phyloP scores from a whole-genome alignment of 805 yeast species.

The Candida parachauliodes region DNA sequence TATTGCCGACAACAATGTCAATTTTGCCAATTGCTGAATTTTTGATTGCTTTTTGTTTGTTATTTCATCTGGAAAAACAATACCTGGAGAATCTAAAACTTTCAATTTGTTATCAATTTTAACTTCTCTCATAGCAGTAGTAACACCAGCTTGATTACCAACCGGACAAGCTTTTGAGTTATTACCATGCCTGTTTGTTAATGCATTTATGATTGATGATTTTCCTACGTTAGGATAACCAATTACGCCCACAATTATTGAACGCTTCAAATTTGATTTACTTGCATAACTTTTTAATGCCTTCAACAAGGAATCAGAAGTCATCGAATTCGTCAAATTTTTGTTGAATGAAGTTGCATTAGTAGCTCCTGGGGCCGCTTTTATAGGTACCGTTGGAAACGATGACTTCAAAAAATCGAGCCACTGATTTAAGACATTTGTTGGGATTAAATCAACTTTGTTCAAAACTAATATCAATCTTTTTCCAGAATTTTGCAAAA shows the following conservation, averaged over 20 bases:
- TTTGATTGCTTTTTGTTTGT: constrained; percentile 43
- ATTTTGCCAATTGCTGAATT: constrained; percentile 77
- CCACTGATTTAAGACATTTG: constrained; percentile 81
- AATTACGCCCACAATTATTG: constrained; percentile 89
- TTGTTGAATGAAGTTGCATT: constrained; percentile 68
- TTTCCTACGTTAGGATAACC: constrained; percentile 98
- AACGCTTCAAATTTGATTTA: constrained; percentile 80
- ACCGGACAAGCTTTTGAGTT: constrained; percentile 82
- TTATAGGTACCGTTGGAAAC: constrained; percentile 90
- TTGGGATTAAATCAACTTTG: constrained; percentile 91
- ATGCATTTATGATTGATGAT: constrained; percentile 88
- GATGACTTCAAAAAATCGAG: constrained; percentile 68
- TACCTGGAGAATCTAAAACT: constrained; percentile 94
- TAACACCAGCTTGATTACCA: constrained; percentile 97
- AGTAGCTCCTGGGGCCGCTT: constrained; percentile 72
- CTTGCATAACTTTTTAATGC: constrained; percentile 83
- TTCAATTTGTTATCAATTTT: constrained; percentile 87
- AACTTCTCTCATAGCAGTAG: constrained; percentile 86
- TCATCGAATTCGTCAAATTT: constrained; percentile 63
- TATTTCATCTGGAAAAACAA: constrained; percentile 79
- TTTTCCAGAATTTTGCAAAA: constrained; percentile 74
- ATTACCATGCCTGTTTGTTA: constrained; percentile 76
- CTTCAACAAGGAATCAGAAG: constrained; percentile 71
- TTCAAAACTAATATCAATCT: constrained; percentile 82
- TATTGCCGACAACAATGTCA: constrained; percentile 81